A percentile compares a stretch with the other conserved stretches of the same genome.
Evolutionary conservation across 1,284 basidiomycete genomes (phyloP).

Genomic region (Cutaneotrichosporon spelunceum): DNA sequence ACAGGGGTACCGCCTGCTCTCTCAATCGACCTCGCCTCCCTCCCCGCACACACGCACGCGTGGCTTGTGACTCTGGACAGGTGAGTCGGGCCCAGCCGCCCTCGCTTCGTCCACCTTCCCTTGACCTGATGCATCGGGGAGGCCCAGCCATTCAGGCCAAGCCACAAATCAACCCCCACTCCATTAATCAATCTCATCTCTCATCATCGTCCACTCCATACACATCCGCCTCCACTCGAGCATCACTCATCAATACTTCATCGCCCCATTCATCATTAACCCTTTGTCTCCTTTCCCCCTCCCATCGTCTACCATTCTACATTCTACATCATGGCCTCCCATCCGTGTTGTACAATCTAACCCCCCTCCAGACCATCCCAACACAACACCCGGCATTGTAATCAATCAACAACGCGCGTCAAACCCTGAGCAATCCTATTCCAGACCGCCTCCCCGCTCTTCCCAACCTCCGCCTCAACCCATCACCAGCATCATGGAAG

Average conservation of each 20-base stretch:
- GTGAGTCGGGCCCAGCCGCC: too few species aligned
- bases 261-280: not conserved
- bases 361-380: not conserved
- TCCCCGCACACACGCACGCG: not conserved
- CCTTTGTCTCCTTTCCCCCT: not conserved
- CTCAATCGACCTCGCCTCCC: not conserved
- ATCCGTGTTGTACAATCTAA: not conserved
- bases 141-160: too few species aligned
- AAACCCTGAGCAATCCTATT: not conserved
- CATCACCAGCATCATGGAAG: slow-evolving; percentile 20
- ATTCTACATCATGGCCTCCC: not conserved
- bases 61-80: not conserved
- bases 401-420: slow-evolving; percentile 7
- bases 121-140: too few species aligned
- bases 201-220: too few species aligned
- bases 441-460: not conserved
- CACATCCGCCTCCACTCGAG: too few species aligned
- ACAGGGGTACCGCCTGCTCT: too few species aligned
- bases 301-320: not conserved
- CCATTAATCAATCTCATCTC: too few species aligned
- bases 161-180: too few species aligned
- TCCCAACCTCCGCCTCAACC: not conserved
- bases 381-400: not conserved
- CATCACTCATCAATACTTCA: not conserved
- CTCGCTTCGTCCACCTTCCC: not conserved